A percentile compares a stretch with the other conserved stretches of the same genome.
Conservation (phyloP, 441 rosid species). For the Omphalea diandra region DNA sequence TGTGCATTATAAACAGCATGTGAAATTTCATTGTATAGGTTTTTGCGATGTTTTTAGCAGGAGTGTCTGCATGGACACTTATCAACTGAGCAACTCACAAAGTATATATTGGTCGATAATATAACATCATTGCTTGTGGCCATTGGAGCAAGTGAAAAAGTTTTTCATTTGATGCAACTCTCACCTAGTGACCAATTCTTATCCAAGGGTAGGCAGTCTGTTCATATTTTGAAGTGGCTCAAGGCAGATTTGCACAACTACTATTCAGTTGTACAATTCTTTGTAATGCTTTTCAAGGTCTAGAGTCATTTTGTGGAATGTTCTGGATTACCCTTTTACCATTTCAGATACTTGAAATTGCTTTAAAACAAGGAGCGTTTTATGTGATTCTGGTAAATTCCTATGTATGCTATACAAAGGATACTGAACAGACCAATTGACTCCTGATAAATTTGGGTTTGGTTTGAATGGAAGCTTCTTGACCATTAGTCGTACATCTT, state of each 20-base stretch:
- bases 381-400: not conserved
- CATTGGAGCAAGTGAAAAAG: slow-evolving; percentile 94
- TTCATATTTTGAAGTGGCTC: not conserved
- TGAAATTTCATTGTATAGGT: slow-evolving; percentile 41
- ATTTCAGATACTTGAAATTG: not conserved
- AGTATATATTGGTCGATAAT: slow-evolving; percentile 88
- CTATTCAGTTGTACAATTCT: not conserved
- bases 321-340: too few species aligned
- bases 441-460: not conserved
- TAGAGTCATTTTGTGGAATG: too few species aligned
- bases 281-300: not conserved
- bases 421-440: not conserved
- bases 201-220: slow-evolving; percentile 61
- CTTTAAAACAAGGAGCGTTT: not conserved
- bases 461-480: not conserved
- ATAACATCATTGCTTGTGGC: slow-evolving; percentile 85
- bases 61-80: slow-evolving; percentile 70
- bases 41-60: slow-evolving; percentile 85
- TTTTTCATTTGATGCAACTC: slow-evolving; percentile 93
- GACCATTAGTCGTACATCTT: too few species aligned
- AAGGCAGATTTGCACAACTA: not conserved
- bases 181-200: slow-evolving; percentile 70
- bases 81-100: slow-evolving; percentile 90
- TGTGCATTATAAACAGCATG: not conserved
- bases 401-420: not conserved